Evolutionary conservation across 345 rosid genomes (phyloP).

Genomic region (Lumnitzera racemosa): DNA sequence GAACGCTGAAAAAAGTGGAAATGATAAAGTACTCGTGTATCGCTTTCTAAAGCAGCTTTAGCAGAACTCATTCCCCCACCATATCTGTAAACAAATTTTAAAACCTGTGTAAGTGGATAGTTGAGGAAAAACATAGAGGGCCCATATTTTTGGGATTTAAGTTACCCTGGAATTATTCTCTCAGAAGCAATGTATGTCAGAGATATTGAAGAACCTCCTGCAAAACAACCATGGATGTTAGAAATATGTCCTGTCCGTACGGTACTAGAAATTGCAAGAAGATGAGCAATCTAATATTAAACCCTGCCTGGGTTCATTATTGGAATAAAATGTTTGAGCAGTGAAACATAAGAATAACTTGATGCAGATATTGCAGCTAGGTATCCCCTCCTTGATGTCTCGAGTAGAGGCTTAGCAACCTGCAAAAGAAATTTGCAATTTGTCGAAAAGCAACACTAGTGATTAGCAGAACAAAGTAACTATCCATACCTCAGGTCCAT

Average conservation of each 20-base stretch:
- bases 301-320: slow-evolving; percentile 84
- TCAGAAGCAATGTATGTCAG: slow-evolving; percentile 95
- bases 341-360: slow-evolving; percentile 84
- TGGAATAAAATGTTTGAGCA: slow-evolving; percentile 81
- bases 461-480: neutral
- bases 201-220: slow-evolving; percentile 92
- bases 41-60: slow-evolving; percentile 95
- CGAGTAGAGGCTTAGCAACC: slow-evolving; percentile 89
- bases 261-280: neutral
- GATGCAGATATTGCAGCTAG: slow-evolving; percentile 94
- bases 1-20: neutral
- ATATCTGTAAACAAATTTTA: slow-evolving; percentile 39
- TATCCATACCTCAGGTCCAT: slow-evolving; percentile 79
- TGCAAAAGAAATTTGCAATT: slow-evolving; percentile 9
- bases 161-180: slow-evolving; percentile 89
- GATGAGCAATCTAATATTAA: slow-evolving; percentile 4
- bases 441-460: neutral
- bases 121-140: neutral
- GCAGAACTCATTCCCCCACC: slow-evolving; percentile 99
- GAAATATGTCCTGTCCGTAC: slow-evolving; percentile 1
- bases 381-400: slow-evolving; percentile 90
- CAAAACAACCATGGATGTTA: slow-evolving; percentile 20
- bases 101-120: neutral
- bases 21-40: slow-evolving; percentile 49
- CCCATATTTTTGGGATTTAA: neutral